These are phyloP conservation scores for Leishmania turanica DNA, from an alignment of 208 protist species.

Conservation along the genomic window DNA sequence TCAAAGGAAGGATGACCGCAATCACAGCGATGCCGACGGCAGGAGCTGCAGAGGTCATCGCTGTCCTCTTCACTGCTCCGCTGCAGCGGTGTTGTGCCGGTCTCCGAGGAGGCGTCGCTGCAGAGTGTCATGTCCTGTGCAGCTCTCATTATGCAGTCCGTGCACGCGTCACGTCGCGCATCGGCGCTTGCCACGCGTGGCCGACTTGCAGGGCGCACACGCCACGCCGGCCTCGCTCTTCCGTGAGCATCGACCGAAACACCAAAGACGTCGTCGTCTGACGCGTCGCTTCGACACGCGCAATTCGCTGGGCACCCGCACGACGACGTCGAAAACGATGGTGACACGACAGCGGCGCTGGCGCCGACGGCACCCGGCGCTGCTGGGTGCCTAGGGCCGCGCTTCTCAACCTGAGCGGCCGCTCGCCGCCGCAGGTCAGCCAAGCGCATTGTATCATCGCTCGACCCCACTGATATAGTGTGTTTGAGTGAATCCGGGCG, in stretches of 20 bases:
- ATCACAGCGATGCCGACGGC: background rate
- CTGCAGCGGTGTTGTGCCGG: constrained; percentile 7
- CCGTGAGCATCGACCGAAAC: background rate
- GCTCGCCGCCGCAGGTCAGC: constrained; percentile 3
- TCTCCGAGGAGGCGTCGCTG: constrained; percentile 20
- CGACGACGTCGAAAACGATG: background rate
- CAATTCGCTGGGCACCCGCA: constrained; percentile 29
- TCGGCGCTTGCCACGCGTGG: background rate
- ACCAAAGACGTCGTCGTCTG: background rate
- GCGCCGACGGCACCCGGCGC: background rate
- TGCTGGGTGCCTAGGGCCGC: background rate
- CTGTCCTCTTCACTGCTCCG: constrained; percentile 3
- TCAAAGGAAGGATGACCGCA: background rate
- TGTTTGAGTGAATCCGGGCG: background rate
- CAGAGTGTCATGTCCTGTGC: constrained; percentile 1
- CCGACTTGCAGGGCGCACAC: background rate
- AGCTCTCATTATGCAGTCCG: background rate
- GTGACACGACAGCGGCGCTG: background rate
- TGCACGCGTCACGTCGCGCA: background rate
- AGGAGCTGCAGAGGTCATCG: constrained; percentile 20
- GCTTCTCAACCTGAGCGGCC: background rate
- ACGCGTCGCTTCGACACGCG: constrained; percentile 16
- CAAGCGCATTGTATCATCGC: background rate
- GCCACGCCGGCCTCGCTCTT: background rate
- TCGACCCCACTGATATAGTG: background rate